Evolutionary conservation across 169 alveolate species (phyloP).

Genomic region (Plasmodium reichenowi): DNA sequence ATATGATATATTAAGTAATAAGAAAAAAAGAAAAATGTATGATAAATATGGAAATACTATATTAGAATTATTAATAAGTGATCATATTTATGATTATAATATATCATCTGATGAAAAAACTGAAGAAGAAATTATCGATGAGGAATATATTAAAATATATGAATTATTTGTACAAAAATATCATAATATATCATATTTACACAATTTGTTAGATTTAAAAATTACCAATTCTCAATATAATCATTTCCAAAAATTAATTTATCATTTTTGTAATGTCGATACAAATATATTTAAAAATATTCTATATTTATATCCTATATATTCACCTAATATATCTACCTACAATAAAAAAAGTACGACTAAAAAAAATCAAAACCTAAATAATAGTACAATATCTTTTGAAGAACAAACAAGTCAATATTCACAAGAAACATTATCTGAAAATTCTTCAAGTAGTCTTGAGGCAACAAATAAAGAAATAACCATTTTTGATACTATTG

Average conservation of each 20-base stretch:
- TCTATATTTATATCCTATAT: conserved; percentile 51
- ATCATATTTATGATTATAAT: conserved; percentile 53
- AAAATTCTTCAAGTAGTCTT: conserved; percentile 15
- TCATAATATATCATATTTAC: conserved; percentile 58
- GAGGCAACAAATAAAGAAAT: conserved; percentile 24
- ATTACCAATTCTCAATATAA: conserved; percentile 52
- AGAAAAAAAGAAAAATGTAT: conserved; percentile 70
- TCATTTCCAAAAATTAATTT: conserved; percentile 60
- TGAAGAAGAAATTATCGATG: conserved; percentile 29
- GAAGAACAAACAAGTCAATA: neutral
- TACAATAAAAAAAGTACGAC: conserved; percentile 9
- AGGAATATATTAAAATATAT: conserved; percentile 39
- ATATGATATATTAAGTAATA: conserved; percentile 52
- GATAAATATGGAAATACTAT: conserved; percentile 73
- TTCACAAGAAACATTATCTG: conserved; percentile 16
- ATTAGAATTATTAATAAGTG: conserved; percentile 65
- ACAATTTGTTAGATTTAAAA: conserved; percentile 35
- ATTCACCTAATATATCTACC: conserved; percentile 27
- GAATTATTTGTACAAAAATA: conserved; percentile 62
- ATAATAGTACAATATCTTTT: neutral
- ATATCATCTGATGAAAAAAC: conserved; percentile 65
- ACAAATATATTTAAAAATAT: conserved; percentile 41
- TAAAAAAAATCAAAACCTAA: conserved; percentile 3
- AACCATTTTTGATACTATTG: conserved; percentile 22
- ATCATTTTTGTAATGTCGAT: conserved; percentile 37